phyloP scores from a whole-genome alignment of 371 early-diverging fungal genomes.

The Massospora cicadina region DNA sequence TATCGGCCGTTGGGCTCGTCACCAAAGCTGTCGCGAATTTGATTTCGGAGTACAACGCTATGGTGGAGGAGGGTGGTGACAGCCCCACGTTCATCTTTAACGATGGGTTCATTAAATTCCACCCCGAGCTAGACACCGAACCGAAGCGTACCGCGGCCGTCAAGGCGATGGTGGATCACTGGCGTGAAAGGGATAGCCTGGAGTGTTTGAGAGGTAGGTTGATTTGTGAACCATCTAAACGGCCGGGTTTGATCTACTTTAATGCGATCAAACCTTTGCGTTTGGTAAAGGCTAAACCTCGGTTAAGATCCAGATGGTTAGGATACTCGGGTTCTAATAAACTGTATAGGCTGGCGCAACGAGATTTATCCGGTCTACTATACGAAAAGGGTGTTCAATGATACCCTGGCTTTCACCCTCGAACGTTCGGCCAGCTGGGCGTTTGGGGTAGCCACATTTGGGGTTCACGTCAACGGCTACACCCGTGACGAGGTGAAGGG shows the following conservation, averaged over 20 bases:
- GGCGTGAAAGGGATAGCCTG: not conserved
- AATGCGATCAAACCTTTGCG: not conserved
- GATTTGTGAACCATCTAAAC: too few relatives aligned
- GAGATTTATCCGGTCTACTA: conserved; percentile 72
- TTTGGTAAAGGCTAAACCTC: not conserved
- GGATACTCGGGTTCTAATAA: too few relatives aligned
- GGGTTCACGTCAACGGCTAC: conserved; percentile 69
- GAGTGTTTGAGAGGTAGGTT: not conserved
- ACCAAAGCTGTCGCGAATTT: not conserved
- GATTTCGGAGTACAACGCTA: not conserved
- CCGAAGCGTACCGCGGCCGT: not conserved
- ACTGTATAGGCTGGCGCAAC: conserved; percentile 37
- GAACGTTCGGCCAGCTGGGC: conserved; percentile 63
- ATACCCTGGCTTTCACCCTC: conserved; percentile 36
- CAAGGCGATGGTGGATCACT: not conserved
- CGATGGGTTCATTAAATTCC: not conserved
- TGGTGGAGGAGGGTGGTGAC: not conserved
- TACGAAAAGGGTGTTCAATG: conserved; percentile 15
- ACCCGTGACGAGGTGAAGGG: conserved; percentile 20
- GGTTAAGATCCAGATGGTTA: not conserved
- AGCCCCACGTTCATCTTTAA: not conserved
- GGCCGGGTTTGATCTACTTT: too few relatives aligned
- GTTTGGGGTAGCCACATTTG: conserved; percentile 64
- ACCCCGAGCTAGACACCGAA: not conserved
- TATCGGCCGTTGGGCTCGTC: not conserved